These are phyloP conservation scores for Leptodontidium sp. DNA, from an alignment of 2,329 filamentous ascomycete genomes.

Conservation along the genomic window DNA sequence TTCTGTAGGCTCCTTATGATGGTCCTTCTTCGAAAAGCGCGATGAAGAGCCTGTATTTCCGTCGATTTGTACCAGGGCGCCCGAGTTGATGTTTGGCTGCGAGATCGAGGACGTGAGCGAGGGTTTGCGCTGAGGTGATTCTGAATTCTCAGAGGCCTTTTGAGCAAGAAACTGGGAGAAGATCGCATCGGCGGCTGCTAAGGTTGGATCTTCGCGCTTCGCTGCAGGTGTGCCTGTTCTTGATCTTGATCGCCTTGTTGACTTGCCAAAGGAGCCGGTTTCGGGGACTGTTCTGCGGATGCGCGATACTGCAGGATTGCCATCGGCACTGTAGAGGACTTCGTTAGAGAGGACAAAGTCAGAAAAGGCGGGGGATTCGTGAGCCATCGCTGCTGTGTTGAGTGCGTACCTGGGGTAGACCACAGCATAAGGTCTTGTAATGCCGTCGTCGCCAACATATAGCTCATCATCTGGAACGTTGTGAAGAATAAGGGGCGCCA, in stretches of 20 bases:
- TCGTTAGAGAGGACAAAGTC: slow-evolving; percentile 20
- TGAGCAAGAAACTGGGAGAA: slow-evolving; percentile 66
- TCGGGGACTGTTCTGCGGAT: slow-evolving; percentile 64
- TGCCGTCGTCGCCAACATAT: slow-evolving; percentile 70
- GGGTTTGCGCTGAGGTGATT: slow-evolving; percentile 46
- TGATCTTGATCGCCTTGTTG: slow-evolving; percentile 68
- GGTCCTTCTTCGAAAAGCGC: slow-evolving; percentile 54
- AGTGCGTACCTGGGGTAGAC: slow-evolving; percentile 66
- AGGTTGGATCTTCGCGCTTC: slow-evolving; percentile 65
- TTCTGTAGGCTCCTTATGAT: slow-evolving; percentile 72
- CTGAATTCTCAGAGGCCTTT: slow-evolving; percentile 46
- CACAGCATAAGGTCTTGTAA: slow-evolving; percentile 72
- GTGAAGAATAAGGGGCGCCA: slow-evolving; percentile 72
- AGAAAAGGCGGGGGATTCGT: neutral
- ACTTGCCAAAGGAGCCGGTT: slow-evolving; percentile 72
- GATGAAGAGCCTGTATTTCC: slow-evolving; percentile 37
- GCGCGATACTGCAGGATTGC: slow-evolving; percentile 56
- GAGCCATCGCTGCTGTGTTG: slow-evolving; percentile 23
- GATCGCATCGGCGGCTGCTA: slow-evolving; percentile 67
- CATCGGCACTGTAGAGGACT: slow-evolving; percentile 57
- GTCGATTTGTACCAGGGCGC: slow-evolving; percentile 46
- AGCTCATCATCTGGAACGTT: slow-evolving; percentile 74
- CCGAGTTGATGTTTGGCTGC: slow-evolving; percentile 46
- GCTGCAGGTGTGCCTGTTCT: slow-evolving; percentile 63
- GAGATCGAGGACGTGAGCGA: slow-evolving; percentile 44